A percentile compares a stretch with the other conserved stretches of the same genome.
phyloP scores from a whole-genome alignment of 2,329 filamentous ascomycete genomes.

The Paecilomyces fulvus region DNA sequence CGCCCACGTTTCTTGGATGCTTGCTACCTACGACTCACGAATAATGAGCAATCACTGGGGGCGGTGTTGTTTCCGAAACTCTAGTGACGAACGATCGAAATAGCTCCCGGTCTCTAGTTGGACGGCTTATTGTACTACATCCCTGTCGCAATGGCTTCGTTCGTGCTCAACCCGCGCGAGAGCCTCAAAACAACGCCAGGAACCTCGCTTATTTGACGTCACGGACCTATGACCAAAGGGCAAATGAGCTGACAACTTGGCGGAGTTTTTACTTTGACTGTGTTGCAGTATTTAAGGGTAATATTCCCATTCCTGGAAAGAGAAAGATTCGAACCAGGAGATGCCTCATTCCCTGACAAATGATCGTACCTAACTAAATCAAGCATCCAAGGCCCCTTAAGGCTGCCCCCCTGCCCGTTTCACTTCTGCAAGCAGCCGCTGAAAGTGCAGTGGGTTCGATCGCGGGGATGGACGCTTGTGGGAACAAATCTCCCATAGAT shows the following conservation, averaged over 20 bases:
- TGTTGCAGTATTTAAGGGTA: not conserved
- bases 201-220: not conserved
- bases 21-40: not conserved
- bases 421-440: not conserved
- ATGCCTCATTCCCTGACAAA: not conserved
- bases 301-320: not conserved
- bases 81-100: not conserved
- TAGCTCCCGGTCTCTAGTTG: not conserved
- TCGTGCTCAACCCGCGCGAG: not conserved
- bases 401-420: not conserved
- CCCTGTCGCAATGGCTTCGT: not conserved
- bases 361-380: not conserved
- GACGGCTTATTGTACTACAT: not conserved
- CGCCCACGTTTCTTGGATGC: not conserved
- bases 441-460: not conserved
- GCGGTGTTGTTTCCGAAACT: not conserved
- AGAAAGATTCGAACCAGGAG: not conserved
- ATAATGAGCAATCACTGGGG: not conserved
- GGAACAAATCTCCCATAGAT: not conserved
- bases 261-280: not conserved
- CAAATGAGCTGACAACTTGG: not conserved
- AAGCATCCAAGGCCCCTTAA: not conserved
- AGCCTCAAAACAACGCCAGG: not conserved
- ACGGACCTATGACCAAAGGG: not conserved
- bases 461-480: not conserved